phyloP scores from a whole-genome alignment of 305 asterid species.

The Withania somnifera region DNA sequence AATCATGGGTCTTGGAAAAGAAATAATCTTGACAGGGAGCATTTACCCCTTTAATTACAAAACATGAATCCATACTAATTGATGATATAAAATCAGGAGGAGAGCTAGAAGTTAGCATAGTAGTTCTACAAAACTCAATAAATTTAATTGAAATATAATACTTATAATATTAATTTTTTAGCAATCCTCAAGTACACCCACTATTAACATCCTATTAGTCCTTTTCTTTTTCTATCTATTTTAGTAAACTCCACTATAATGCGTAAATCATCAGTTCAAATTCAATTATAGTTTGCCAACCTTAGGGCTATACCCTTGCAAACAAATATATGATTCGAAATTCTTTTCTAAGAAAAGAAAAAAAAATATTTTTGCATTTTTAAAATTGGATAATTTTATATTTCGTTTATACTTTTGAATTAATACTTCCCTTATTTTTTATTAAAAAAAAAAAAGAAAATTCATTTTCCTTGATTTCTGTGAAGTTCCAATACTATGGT shows the following conservation, averaged over 20 bases:
- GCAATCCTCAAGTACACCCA: constrained; percentile 6
- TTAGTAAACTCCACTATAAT: background rate
- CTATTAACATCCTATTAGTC: background rate
- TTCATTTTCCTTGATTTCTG: background rate
- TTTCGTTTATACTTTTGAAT: background rate
- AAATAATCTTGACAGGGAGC: background rate
- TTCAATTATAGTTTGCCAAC: background rate
- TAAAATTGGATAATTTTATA: background rate
- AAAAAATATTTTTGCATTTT: background rate
- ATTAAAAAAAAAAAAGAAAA: background rate
- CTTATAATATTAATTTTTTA: no score
- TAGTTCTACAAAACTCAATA: no score
- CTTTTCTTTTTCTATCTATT: background rate
- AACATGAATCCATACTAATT: background rate
- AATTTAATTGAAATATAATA: no score
- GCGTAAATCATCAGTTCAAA: background rate
- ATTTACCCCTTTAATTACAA: background rate
- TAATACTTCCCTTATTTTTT: background rate
- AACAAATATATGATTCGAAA: background rate
- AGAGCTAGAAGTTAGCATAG: no score
- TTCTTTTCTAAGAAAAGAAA: background rate
- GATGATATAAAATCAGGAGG: no score
- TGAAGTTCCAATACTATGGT: background rate
- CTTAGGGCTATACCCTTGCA: background rate
- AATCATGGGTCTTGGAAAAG: background rate